A percentile compares a stretch with the other conserved stretches of the same genome.
phyloP scores from a whole-genome alignment of 2,329 filamentous ascomycete species.

The Aspergillus eucalypticola region DNA sequence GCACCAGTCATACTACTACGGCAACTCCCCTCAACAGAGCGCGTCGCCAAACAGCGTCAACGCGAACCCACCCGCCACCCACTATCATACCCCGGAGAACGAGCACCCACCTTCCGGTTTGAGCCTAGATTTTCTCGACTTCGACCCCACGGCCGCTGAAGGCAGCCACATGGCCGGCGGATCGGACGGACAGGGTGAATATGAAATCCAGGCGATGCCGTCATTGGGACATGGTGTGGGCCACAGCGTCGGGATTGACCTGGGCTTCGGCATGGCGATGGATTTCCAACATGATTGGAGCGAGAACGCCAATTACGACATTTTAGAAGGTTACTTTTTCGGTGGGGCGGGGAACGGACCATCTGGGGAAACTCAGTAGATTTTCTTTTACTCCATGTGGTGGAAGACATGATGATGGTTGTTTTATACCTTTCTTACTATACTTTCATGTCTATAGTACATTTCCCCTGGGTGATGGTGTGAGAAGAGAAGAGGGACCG shows the following conservation, averaged over 20 bases:
- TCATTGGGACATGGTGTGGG: constrained; percentile 31
- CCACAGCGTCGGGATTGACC: constrained; percentile 46
- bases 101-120: constrained; percentile 35
- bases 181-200: constrained; percentile 33
- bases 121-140: constrained; percentile 58
- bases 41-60: constrained; percentile 32
- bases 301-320: constrained; percentile 50
- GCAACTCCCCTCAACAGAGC: constrained; percentile 36
- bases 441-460: constrained; percentile 4
- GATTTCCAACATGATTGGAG: constrained; percentile 53
- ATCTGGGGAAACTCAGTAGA: constrained; percentile 20
- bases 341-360: constrained; percentile 43
- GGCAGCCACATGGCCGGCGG: constrained; percentile 26
- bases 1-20: constrained; percentile 36
- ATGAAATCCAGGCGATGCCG: constrained; percentile 31
- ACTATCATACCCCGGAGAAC: constrained; percentile 23
- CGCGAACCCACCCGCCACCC: constrained; percentile 27
- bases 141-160: constrained; percentile 43
- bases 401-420: not conserved
- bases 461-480: not conserved
- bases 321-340: constrained; percentile 60
- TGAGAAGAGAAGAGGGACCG: too few relatives aligned
- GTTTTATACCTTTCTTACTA: not conserved
- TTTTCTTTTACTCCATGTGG: not conserved
- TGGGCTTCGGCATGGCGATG: constrained; percentile 48